These are phyloP conservation scores for Colletotrichum brevisporum DNA, from an alignment of 2,329 filamentous ascomycete genomes.

Conservation along the genomic window DNA sequence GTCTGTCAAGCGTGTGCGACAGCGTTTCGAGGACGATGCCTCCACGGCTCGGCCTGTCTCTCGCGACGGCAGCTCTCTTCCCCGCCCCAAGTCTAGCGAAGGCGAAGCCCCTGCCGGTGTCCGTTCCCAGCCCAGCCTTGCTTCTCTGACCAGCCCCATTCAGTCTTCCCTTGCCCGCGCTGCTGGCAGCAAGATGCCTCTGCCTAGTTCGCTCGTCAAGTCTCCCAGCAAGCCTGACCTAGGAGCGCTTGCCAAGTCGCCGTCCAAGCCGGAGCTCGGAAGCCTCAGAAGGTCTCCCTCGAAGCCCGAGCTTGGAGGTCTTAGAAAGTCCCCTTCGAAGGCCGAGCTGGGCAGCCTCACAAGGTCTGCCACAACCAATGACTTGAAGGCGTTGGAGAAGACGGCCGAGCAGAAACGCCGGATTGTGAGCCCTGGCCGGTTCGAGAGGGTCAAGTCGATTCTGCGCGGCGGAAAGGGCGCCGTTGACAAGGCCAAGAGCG, in stretches of 20 bases:
- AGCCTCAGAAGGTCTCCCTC: slow-evolving; percentile 64
- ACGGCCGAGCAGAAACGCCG: slow-evolving; percentile 52
- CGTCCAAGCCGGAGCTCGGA: slow-evolving; percentile 63
- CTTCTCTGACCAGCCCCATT: slow-evolving; percentile 81
- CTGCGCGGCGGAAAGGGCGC: slow-evolving; percentile 59
- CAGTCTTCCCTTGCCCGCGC: slow-evolving; percentile 79
- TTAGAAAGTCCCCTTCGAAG: slow-evolving; percentile 64
- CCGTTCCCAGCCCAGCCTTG: slow-evolving; percentile 63
- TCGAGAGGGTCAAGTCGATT: slow-evolving; percentile 72
- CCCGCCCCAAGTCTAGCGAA: slow-evolving; percentile 62
- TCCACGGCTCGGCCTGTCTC: slow-evolving; percentile 75
- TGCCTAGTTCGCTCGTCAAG: slow-evolving; percentile 58
- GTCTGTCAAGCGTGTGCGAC: slow-evolving; percentile 79
- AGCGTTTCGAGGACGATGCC: slow-evolving; percentile 76
- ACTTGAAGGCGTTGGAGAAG: slow-evolving; percentile 50
- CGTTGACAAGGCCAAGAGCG: slow-evolving; percentile 58
- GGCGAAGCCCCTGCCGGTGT: slow-evolving; percentile 53
- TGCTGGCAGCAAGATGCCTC: slow-evolving; percentile 67
- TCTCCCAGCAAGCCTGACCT: slow-evolving; percentile 41
- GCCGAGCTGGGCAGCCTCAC: slow-evolving; percentile 56
- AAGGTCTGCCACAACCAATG: slow-evolving; percentile 68
- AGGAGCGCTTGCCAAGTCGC: slow-evolving; percentile 55
- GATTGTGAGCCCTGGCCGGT: slow-evolving; percentile 64
- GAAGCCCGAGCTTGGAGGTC: slow-evolving; percentile 58
- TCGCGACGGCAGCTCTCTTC: slow-evolving; percentile 63